These are phyloP conservation scores for Penicillium fuscoglaucum DNA, from an alignment of 2,329 filamentous ascomycete species.

Conservation along the genomic window DNA sequence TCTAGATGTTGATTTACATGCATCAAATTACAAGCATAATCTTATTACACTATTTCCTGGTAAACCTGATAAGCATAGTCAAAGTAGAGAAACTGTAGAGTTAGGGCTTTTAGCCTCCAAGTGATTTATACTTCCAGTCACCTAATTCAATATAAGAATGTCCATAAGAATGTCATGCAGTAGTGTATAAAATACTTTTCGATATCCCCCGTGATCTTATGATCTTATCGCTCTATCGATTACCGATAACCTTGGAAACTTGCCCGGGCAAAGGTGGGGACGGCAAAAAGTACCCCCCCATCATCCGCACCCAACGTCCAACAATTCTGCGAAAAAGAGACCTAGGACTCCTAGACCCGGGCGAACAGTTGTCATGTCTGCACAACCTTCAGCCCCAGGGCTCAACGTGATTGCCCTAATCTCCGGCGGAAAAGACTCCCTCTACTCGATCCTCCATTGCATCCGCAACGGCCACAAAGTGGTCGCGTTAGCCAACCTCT, in stretches of 20 bases:
- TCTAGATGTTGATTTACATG: conserved; percentile 19
- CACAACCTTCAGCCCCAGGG: conserved; percentile 28
- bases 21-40: conserved; percentile 24
- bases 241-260: conserved; percentile 6
- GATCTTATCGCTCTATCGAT: conserved; percentile 5
- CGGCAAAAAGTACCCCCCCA: conserved; percentile 9
- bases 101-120: not conserved
- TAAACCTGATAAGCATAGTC: not conserved
- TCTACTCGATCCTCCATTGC: conserved; percentile 91
- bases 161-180: not conserved
- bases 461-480: conserved; percentile 79
- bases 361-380: conserved; percentile 25
- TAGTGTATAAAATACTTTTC: not conserved
- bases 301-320: conserved; percentile 6
- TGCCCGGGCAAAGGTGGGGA: conserved; percentile 9
- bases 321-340: conserved; percentile 5
- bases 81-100: not conserved
- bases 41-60: not conserved
- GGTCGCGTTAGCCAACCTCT: conserved; percentile 84
- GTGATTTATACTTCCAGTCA: not conserved
- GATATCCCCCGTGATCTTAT: not conserved
- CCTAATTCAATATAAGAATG: not conserved
- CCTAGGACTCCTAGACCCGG: not conserved
- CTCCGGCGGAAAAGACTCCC: conserved; percentile 95
- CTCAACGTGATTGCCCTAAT: conserved; percentile 85